Conservation (phyloP, 257 asterid genomes). For the Solanum tacnaense region DNA sequence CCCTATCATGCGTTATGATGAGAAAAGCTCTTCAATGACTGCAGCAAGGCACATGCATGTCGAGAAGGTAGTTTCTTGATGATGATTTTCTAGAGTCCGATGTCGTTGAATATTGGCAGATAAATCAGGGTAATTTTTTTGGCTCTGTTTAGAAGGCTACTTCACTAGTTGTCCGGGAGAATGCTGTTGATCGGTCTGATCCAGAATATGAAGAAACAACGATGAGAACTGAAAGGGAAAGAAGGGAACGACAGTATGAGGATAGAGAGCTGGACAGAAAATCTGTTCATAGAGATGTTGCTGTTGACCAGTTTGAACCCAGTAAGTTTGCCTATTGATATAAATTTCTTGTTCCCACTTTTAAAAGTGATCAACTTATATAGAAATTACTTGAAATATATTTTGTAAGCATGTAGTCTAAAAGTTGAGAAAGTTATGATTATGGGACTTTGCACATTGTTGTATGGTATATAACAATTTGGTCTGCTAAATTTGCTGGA, state of each 20-base stretch:
- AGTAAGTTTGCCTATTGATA: constrained; percentile 29
- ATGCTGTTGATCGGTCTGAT: constrained; percentile 27
- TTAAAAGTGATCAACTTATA: background rate
- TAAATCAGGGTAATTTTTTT: constrained; percentile 4
- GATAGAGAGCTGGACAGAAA: constrained; percentile 32
- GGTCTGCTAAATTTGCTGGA: background rate
- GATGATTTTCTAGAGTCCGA: constrained; percentile 3
- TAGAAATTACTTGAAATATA: background rate
- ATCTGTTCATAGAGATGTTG: constrained; percentile 34
- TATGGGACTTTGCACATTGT: background rate
- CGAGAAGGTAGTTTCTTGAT: constrained; percentile 49
- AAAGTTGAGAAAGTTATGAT: background rate
- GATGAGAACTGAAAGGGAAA: constrained; percentile 22
- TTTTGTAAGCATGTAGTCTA: background rate
- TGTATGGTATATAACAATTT: background rate
- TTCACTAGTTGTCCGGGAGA: constrained; percentile 34
- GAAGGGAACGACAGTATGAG: constrained; percentile 40
- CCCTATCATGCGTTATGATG: constrained; percentile 35
- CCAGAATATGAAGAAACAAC: constrained; percentile 18
- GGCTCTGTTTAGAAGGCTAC: constrained; percentile 43
- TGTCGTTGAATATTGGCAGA: constrained; percentile 1
- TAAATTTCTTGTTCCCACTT: background rate
- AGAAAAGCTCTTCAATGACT: constrained; percentile 46
- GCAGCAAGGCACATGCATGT: constrained; percentile 26
- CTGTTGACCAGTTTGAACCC: constrained; percentile 40